Percentiles rank a stretch among this genome's conserved stretches.
Conservation (phyloP, 73 alveolate genomes). For the Paramecium sexaurelia region DNA sequence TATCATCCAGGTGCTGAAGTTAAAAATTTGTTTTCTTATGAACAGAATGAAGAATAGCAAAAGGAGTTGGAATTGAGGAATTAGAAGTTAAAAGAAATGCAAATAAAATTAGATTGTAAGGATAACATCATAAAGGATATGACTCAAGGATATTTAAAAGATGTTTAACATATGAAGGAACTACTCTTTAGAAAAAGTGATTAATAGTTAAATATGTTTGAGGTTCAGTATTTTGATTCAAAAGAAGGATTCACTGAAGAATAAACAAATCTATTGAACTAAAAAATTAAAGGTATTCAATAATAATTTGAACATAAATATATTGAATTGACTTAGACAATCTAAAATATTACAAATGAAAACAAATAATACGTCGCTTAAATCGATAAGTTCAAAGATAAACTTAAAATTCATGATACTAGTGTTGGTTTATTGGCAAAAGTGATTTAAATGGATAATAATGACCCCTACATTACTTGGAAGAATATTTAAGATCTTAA, state of each 20-base stretch:
- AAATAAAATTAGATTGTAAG: not conserved
- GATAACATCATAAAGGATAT: slow-evolving; percentile 3
- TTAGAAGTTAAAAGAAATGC: not conserved
- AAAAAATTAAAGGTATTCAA: not conserved
- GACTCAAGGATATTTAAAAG: slow-evolving; percentile 8
- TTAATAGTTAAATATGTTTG: not conserved
- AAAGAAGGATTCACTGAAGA: slow-evolving; percentile 11
- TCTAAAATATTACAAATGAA: not conserved
- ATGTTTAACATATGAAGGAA: slow-evolving; percentile 42
- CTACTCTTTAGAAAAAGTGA: not conserved
- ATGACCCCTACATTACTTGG: slow-evolving; percentile 49
- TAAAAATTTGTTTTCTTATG: not conserved
- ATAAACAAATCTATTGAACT: not conserved
- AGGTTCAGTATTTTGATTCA: slow-evolving; percentile 29
- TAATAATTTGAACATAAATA: not conserved
- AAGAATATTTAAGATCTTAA: slow-evolving; percentile 13
- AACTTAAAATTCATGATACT: not conserved
- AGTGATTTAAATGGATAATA: slow-evolving; percentile 21
- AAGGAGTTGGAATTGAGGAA: not conserved
- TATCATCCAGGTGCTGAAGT: not conserved
- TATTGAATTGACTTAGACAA: not conserved
- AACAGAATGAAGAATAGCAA: not conserved
- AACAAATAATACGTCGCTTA: not conserved
- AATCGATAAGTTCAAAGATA: not conserved
- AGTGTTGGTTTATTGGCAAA: not conserved